These are phyloP conservation scores for Fistulifera pelliculosa DNA, from an alignment of 108 stramenopile genomes.

Conservation along the genomic window DNA sequence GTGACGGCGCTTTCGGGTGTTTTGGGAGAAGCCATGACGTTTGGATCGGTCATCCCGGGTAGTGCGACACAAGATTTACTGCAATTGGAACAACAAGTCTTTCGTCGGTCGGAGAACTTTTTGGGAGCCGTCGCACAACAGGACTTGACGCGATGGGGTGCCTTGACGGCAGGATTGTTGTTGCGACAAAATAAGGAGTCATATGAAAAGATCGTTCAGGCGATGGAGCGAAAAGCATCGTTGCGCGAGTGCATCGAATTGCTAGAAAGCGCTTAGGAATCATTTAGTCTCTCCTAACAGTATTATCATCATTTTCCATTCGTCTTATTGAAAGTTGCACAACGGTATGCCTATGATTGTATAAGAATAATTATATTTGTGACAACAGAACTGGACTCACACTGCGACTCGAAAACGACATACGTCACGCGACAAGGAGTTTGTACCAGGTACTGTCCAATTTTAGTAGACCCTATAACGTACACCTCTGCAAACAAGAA, in stretches of 20 bases:
- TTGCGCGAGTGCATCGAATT: conserved; percentile 65
- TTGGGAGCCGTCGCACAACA: conserved; percentile 81
- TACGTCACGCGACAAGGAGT: background rate
- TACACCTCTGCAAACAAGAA: too few relatives aligned
- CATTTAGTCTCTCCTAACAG: background rate
- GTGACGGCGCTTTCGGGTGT: conserved; percentile 75
- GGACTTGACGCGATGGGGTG: conserved; percentile 84
- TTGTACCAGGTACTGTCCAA: background rate
- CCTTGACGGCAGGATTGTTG: conserved; percentile 48
- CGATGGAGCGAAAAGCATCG: conserved; percentile 49
- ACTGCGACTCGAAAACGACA: background rate
- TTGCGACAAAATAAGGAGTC: conserved; percentile 45
- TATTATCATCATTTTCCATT: background rate
- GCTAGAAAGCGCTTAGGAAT: conserved; percentile 19
- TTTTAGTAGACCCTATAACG: background rate
- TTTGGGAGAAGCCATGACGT: conserved; percentile 66
- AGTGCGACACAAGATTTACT: conserved; percentile 68
- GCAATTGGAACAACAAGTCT: conserved; percentile 46
- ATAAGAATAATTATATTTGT: background rate
- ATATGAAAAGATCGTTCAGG: conserved; percentile 55
- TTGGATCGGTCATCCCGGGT: conserved; percentile 43
- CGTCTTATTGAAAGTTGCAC: background rate
- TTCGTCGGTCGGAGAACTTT: conserved; percentile 57
- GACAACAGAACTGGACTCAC: background rate
- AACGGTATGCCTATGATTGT: background rate